Evolutionary conservation across 2,329 filamentous ascomycete species (phyloP).

Genomic region (Ascochyta pisi): DNA sequence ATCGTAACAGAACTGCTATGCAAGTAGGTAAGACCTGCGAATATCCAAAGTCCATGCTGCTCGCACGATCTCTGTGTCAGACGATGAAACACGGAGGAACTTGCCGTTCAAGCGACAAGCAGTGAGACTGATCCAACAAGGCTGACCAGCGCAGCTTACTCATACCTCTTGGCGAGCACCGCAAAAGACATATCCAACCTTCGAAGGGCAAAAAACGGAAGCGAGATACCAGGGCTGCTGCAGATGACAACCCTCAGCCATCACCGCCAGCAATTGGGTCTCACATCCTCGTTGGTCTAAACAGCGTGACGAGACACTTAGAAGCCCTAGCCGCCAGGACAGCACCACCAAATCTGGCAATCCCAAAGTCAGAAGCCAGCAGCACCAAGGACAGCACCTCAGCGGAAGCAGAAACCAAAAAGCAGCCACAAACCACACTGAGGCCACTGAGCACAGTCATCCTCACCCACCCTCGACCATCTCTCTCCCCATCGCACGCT

Average conservation of each 20-base stretch:
- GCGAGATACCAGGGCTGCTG: slow-evolving; percentile 36
- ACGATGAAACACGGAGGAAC: not conserved
- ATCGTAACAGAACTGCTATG: slow-evolving; percentile 71
- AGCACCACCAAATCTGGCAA: slow-evolving; percentile 19
- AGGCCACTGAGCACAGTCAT: slow-evolving; percentile 36
- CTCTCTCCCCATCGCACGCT: slow-evolving; percentile 41
- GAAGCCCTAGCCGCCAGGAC: slow-evolving; percentile 52
- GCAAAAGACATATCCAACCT: slow-evolving; percentile 58
- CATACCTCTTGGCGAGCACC: slow-evolving; percentile 68
- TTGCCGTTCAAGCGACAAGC: not conserved
- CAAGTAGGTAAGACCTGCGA: slow-evolving; percentile 58
- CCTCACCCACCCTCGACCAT: slow-evolving; percentile 44
- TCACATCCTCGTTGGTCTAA: slow-evolving; percentile 69
- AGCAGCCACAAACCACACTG: not conserved
- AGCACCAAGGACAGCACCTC: not conserved
- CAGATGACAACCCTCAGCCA: slow-evolving; percentile 27
- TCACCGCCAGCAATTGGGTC: slow-evolving; percentile 59
- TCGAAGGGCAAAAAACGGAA: slow-evolving; percentile 69
- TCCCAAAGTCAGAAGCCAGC: not conserved
- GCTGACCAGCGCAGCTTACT: slow-evolving; percentile 61
- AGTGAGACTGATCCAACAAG: not conserved
- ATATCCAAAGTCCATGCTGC: not conserved
- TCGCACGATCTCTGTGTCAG: not conserved
- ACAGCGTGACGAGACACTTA: slow-evolving; percentile 67
- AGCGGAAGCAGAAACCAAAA: not conserved